These are phyloP conservation scores for Scenedesmus sp. DNA, from an alignment of 163 green algal genomes.

Conservation along the genomic window DNA sequence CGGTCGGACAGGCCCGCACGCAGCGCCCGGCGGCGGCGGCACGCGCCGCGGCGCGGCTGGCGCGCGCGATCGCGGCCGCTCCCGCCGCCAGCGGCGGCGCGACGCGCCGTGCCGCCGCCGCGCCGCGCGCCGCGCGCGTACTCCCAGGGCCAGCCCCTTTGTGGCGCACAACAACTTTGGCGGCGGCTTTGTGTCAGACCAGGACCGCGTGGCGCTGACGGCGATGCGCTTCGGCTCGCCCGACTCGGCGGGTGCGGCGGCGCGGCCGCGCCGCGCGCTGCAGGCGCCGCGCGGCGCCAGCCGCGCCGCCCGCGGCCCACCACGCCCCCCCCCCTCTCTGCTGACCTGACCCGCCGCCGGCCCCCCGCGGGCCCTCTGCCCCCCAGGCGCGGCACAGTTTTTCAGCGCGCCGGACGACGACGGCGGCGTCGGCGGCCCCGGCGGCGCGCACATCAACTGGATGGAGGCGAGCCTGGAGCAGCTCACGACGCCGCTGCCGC, in stretches of 20 bases:
- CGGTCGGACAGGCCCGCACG: not conserved
- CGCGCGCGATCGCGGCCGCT: too few species aligned
- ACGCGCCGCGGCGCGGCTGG: too few species aligned
- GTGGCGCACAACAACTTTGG: slow-evolving; percentile 78
- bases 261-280: not conserved
- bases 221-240: slow-evolving; percentile 79
- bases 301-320: not conserved
- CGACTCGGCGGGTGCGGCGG: slow-evolving; percentile 64
- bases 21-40: not conserved
- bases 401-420: slow-evolving; percentile 16
- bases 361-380: not conserved
- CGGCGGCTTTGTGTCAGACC: slow-evolving; percentile 84
- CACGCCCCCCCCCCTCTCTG: not conserved
- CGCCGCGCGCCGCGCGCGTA: too few species aligned
- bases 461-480: slow-evolving; percentile 69
- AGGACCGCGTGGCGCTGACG: slow-evolving; percentile 83
- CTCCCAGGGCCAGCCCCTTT: slow-evolving; percentile 77
- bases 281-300: not conserved
- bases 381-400: slow-evolving; percentile 19
- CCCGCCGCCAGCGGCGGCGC: too few species aligned
- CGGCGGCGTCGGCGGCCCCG: slow-evolving; percentile 32
- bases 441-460: slow-evolving; percentile 29
- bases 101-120: too few species aligned
- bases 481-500: slow-evolving; percentile 73
- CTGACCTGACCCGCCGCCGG: not conserved